Percentiles rank a stretch among this genome's conserved stretches.
Evolutionary conservation across 192 early-diverging fungal species (phyloP).

Genomic region (Backusella luteola): DNA sequence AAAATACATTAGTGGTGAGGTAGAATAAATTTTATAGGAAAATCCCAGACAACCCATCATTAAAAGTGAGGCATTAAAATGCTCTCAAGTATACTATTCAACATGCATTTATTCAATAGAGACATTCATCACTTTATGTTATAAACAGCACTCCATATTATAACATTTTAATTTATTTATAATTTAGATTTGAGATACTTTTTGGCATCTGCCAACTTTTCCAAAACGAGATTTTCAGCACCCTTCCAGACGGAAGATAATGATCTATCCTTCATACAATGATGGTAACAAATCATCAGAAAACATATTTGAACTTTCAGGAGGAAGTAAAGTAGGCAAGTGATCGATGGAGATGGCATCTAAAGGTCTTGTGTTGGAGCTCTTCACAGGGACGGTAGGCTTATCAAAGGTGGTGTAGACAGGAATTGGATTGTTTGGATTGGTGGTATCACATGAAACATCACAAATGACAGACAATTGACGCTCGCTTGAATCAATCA

Average conservation of each 20-base stretch:
- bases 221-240: slow-evolving; percentile 77
- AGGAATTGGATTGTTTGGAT: slow-evolving; percentile 95
- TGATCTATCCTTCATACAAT: slow-evolving; percentile 62
- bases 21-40: too few species aligned
- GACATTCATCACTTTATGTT: too few species aligned
- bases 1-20: too few species aligned
- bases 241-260: slow-evolving; percentile 73
- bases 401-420: slow-evolving; percentile 97
- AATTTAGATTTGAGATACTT: background rate
- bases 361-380: slow-evolving; percentile 62
- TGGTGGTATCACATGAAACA: slow-evolving; percentile 94
- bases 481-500: slow-evolving; percentile 62
- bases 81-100: too few species aligned
- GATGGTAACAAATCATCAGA: slow-evolving; percentile 80
- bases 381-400: slow-evolving; percentile 70
- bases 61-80: too few species aligned
- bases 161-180: background rate
- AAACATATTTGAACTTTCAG: slow-evolving; percentile 88
- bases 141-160: too few species aligned
- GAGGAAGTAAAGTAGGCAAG: slow-evolving; percentile 88
- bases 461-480: slow-evolving; percentile 84
- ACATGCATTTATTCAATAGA: too few species aligned
- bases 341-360: slow-evolving; percentile 96
- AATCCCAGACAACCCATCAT: too few species aligned
- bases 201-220: slow-evolving; percentile 61